A percentile compares a stretch with the other conserved stretches of the same genome.
Evolutionary conservation across 306 rosid species (phyloP).

Genomic region (Potentilla sterilis): DNA sequence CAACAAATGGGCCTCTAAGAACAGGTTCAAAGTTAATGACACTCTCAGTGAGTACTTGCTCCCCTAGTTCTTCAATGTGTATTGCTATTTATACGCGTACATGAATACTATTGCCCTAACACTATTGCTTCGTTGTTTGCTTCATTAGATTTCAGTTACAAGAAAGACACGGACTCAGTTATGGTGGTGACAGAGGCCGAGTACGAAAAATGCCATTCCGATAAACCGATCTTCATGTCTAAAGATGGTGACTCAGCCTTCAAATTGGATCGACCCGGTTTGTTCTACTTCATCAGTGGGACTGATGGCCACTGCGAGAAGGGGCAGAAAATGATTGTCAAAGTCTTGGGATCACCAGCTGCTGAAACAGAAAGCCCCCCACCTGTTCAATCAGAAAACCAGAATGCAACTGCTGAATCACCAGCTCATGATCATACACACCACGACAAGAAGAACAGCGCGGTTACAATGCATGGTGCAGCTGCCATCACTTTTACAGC

Average conservation of each 20-base stretch:
- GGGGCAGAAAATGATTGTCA: conserved; percentile 64
- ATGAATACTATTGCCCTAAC: background rate
- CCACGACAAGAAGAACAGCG: conserved; percentile 8
- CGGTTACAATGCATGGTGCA: conserved; percentile 19
- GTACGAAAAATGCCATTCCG: conserved; percentile 49
- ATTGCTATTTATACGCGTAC: background rate
- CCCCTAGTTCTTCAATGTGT: background rate
- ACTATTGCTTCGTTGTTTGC: background rate
- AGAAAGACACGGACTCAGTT: conserved; percentile 51
- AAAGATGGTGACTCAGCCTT: conserved; percentile 50
- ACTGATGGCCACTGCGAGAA: conserved; percentile 58
- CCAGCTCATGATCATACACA: background rate
- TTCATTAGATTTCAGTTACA: conserved; percentile 52
- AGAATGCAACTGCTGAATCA: conserved; percentile 9
- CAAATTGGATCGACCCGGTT: conserved; percentile 49
- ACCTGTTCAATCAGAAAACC: conserved; percentile 28
- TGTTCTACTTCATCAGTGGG: conserved; percentile 87
- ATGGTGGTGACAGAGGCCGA: conserved; percentile 65
- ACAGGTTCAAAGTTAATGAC: conserved; percentile 65
- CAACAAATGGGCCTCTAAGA: conserved; percentile 70
- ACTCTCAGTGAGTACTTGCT: conserved; percentile 52
- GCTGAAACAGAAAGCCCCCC: conserved; percentile 26
- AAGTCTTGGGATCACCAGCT: conserved; percentile 43
- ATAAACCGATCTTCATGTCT: conserved; percentile 50
- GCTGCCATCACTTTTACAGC: conserved; percentile 16